Evolutionary conservation across 2,329 filamentous ascomycete genomes (phyloP).

Genomic region (Exophiala sp.): DNA sequence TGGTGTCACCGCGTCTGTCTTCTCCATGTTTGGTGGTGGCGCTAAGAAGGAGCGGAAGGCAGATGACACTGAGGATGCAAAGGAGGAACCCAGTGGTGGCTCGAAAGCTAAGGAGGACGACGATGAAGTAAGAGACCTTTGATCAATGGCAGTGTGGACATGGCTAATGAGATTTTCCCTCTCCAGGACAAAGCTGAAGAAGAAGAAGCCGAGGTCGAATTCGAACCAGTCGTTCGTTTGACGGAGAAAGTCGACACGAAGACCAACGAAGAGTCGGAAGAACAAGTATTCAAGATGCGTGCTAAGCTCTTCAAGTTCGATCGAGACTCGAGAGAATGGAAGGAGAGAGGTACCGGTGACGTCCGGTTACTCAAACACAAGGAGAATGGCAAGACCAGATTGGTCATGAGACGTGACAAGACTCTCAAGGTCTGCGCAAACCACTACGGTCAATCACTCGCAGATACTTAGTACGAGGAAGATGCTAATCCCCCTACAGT

Average conservation of each 20-base stretch:
- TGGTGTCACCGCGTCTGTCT: constrained; percentile 57
- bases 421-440: constrained; percentile 99
- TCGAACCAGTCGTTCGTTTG: constrained; percentile 92
- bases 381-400: constrained; percentile 94
- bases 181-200: constrained; percentile 59
- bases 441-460: constrained; percentile 80
- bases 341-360: constrained; percentile 96
- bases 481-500: constrained; percentile 53
- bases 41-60: constrained; percentile 96
- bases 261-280: constrained; percentile 97
- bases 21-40: constrained; percentile 98
- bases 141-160: constrained; percentile 21
- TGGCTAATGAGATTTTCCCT: constrained; percentile 6
- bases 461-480: background rate
- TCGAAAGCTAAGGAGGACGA: constrained; percentile 71
- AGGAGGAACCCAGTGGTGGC: constrained; percentile 82
- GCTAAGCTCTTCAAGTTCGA: constrained; percentile 99
- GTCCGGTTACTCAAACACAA: constrained; percentile 97
- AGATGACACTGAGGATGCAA: constrained; percentile 72
- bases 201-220: constrained; percentile 91
- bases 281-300: constrained; percentile 98
- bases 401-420: constrained; percentile 99
- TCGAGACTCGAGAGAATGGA: constrained; percentile 90
- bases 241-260: constrained; percentile 96
- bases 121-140: constrained; percentile 41